Evolutionary conservation across 140 eudicot genomes (phyloP), one percentile per base, ranked within the genome.

Genomic region (Flaveria floridana): DNA sequence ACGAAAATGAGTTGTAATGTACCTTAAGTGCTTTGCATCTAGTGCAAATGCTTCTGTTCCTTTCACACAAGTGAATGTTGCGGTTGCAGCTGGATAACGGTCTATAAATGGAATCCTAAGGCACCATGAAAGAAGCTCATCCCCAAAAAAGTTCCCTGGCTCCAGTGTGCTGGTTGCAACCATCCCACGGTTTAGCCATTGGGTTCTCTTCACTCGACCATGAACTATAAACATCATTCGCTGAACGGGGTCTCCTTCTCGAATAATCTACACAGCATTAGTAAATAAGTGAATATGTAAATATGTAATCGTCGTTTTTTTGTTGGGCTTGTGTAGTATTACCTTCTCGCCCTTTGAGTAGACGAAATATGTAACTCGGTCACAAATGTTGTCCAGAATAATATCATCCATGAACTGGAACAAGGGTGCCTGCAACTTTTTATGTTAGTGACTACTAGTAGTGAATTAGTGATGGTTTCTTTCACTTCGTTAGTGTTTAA

Each of bases 191-290:
- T 94, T 88, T n/a, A 90, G 86, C 72, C 77, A 84, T 75, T 94
- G 99, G 77, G 84, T 85, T 66, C 99, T 85, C 63, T 79, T 67
- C 6, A 93, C 85, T 7, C 75, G 75, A 0, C 99, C 99, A 7
- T 73, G 86, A 37, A 93, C 94, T 15, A 90, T 70, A 78, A 93
- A 93, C 83, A 90, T 88, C 74, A 90, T 88, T 14, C 87, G 61
- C 39, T 87, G 87, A 19, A 94, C 99, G 0, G 96, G 97, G 16
- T 94, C 99, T 20, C 99, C 99, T 85, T 90, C 99, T 82, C 96
- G 79, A 20, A 94, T 72, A 10, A 94, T 82, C 97, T 94, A 78
- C 4, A 3, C 3, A 21, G 25, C 46, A 68, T 44, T n/a, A 47
- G 53, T 16, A 28, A 6, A 65, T 39, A 53, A 18, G 8, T 9